Percentiles rank a stretch among this genome's conserved stretches.
Evolutionary conservation across 2,329 filamentous ascomycete genomes (phyloP).

Genomic region (Colletotrichum camelliae): DNA sequence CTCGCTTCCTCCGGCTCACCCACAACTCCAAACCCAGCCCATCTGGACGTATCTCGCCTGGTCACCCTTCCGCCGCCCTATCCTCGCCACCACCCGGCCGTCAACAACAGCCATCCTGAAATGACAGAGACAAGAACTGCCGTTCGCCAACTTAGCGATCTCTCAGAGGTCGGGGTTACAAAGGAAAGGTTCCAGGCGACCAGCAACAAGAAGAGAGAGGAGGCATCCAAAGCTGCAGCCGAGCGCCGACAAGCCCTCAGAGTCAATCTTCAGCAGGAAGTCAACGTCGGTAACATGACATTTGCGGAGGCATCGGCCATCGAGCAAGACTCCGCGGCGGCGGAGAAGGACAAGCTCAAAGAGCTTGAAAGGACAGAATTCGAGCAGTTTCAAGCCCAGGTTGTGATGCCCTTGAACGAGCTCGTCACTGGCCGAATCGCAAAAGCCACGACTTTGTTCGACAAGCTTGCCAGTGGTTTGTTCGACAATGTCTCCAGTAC

Average conservation of each 20-base stretch:
- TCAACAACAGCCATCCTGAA: slow-evolving; percentile 94
- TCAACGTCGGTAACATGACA: slow-evolving; percentile 77
- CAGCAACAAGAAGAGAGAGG: slow-evolving; percentile 63
- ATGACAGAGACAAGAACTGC: slow-evolving; percentile 77
- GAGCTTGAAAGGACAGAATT: slow-evolving; percentile 81
- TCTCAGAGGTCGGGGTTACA: slow-evolving; percentile 73
- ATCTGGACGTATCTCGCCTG: slow-evolving; percentile 87
- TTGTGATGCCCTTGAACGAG: slow-evolving; percentile 84
- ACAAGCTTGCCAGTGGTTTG: slow-evolving; percentile 74
- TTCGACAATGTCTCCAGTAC: slow-evolving; percentile 68
- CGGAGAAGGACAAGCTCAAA: slow-evolving; percentile 74
- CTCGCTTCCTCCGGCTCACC: slow-evolving; percentile 48
- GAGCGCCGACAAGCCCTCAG: slow-evolving; percentile 70
- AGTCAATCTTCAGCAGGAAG: slow-evolving; percentile 77
- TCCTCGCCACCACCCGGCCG: slow-evolving; percentile 90
- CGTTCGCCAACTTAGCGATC: slow-evolving; percentile 75
- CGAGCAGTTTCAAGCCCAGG: slow-evolving; percentile 80
- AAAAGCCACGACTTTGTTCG: slow-evolving; percentile 78
- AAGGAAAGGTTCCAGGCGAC: slow-evolving; percentile 66
- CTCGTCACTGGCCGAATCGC: slow-evolving; percentile 78
- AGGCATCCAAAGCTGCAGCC: slow-evolving; percentile 53
- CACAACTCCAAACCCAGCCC: slow-evolving; percentile 53
- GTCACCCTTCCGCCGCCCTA: slow-evolving; percentile 94
- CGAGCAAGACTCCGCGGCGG: slow-evolving; percentile 74
- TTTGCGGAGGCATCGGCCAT: slow-evolving; percentile 85